Percentiles rank a stretch among this genome's conserved stretches.
Conservation (phyloP, 257 asterid species). For the Rehmannia glutinosa region DNA sequence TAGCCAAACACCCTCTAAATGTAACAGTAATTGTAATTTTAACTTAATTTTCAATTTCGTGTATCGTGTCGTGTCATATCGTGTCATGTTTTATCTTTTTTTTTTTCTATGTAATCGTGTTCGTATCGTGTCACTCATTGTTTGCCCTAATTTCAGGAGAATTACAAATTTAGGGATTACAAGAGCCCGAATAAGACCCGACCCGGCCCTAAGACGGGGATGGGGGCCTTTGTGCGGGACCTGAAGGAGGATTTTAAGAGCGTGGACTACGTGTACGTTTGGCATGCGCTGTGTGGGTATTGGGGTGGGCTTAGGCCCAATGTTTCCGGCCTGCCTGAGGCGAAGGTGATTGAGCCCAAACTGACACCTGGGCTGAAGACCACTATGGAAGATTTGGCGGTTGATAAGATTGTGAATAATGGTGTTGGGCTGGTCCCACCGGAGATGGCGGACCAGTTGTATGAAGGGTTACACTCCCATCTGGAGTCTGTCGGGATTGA, state of each 20-base stretch:
- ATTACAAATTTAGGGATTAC: slow-evolving; percentile 76
- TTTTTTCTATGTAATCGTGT: no score
- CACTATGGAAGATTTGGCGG: slow-evolving; percentile 95
- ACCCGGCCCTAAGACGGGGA: slow-evolving; percentile 51
- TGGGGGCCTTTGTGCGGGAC: slow-evolving; percentile 78
- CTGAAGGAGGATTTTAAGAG: slow-evolving; percentile 51
- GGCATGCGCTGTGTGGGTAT: slow-evolving; percentile 97
- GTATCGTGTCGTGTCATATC: no score
- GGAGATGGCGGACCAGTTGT: slow-evolving; percentile 47
- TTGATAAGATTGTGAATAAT: slow-evolving; percentile 85
- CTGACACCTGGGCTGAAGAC: slow-evolving; percentile 72
- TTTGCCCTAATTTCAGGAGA: slow-evolving; percentile 76
- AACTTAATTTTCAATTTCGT: no score
- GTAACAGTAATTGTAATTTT: no score
- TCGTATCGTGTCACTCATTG: no score
- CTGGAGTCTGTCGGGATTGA: slow-evolving; percentile 82
- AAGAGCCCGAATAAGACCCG: slow-evolving; percentile 40
- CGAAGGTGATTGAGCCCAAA: slow-evolving; percentile 55
- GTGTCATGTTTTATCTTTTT: no score
- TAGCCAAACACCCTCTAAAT: no score
- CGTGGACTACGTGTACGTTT: slow-evolving; percentile 81
- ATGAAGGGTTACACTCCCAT: slow-evolving; percentile 87
- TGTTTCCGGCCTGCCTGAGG: slow-evolving; percentile 51
- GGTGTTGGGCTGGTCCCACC: slow-evolving; percentile 93
- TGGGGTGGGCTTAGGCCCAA: slow-evolving; percentile 93